Evolutionary conservation across 768 basidiomycete species (phyloP), one percentile per base, ranked within the genome.

Genomic region (Rhizopogon vulgaris): DNA sequence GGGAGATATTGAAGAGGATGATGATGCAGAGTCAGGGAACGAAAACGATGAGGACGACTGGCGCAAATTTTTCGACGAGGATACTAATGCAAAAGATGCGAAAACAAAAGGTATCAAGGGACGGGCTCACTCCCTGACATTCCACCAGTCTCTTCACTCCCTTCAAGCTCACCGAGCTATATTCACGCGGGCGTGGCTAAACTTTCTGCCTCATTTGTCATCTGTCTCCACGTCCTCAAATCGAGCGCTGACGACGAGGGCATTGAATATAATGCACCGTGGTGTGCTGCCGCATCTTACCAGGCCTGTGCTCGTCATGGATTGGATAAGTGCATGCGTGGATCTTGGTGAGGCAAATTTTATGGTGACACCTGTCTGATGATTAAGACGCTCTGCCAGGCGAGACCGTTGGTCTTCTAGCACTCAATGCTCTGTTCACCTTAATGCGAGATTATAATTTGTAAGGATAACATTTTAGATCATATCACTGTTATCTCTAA

Each of bases 391-490:
- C 47, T 38, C 51, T 2, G 18, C 10, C 55, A 89, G 92, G 94
- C 32, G 94, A 92, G 2, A 78, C 84, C 0, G 78, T 89, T 14
- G 96, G 92, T 1, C 75, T 99, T 51, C 73, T 98, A 40, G 93
- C 91, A 1, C 75, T 99, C 57, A 98, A 98, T 60, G 87, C 90
- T 1, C 69, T 99, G 46, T 98, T 93, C 63, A 79, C 86, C 11
- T 74, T 99, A 54, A 97, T 98, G 70, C 88, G 80, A 53, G 84
- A 93, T 48, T 94, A 96, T 63, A 96, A 96, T 60, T 75, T 99
- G 94, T 91, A 62, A 63, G 90, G 76, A 25, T 11, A 22, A 46
- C 15, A 10, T 14, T 24, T 10, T 32, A 3, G 22, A 38, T 24
- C 25, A 24, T 56, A 45, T 34, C 32, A 3, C 18, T 34, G 22